A percentile compares a stretch with the other conserved stretches of the same genome.
Conservation (phyloP, 108 stramenopile species). For the Fragilariopsis cylindrus region DNA sequence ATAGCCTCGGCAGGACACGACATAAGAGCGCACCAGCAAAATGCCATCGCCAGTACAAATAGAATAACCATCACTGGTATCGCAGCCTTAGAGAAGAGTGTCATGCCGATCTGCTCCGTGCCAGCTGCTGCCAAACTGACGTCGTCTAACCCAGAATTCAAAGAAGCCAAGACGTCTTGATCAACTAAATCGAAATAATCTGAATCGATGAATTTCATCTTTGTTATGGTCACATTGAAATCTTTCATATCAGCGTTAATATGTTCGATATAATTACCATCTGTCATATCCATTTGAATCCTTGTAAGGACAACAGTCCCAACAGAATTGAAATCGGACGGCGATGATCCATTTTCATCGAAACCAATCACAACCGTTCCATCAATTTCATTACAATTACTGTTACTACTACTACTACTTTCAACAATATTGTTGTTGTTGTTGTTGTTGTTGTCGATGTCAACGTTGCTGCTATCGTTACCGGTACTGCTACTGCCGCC, state of each 20-base stretch:
- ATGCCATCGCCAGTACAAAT: not conserved
- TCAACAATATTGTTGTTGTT: not conserved
- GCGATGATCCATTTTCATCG: not conserved
- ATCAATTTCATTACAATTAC: not conserved
- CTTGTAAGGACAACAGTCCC: constrained; percentile 3
- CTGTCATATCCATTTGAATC: constrained; percentile 10
- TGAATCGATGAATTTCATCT: constrained; percentile 6
- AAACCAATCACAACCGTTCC: constrained; percentile 16
- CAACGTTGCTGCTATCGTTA: not conserved
- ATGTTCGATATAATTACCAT: constrained; percentile 8
- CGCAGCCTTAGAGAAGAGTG: constrained; percentile 12
- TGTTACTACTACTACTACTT: not conserved
- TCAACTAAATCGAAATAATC: not conserved
- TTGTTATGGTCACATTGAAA: not conserved
- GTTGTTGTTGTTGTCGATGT: not conserved
- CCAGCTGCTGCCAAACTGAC: not conserved
- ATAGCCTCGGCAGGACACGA: not conserved
- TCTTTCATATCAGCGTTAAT: constrained; percentile 1
- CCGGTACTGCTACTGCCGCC: not conserved
- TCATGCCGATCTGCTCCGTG: not conserved
- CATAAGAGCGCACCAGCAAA: constrained; percentile 8
- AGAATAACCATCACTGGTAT: constrained; percentile 12
- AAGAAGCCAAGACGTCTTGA: constrained; percentile 3
- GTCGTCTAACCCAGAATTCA: not conserved
- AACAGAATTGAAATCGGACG: constrained; percentile 7